Conservation (phyloP, 306 rosid genomes). For the Vachellia pachyceras region DNA sequence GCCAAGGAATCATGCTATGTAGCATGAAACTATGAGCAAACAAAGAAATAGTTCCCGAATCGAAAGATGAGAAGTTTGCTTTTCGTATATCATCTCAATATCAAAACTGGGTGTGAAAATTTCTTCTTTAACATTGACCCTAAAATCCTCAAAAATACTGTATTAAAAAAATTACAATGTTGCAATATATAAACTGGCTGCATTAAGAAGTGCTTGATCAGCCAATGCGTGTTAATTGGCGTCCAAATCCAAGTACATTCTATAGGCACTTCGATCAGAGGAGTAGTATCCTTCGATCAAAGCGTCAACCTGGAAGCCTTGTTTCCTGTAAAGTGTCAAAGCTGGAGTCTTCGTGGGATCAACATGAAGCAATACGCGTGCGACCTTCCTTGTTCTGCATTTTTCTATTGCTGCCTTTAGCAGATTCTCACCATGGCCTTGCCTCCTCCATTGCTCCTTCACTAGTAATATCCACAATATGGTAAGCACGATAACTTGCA, state of each 20-base stretch:
- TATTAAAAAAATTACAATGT: not conserved
- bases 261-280: conserved; percentile 73
- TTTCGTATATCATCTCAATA: not conserved
- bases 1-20: not conserved
- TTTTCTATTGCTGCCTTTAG: conserved; percentile 76
- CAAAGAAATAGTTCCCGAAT: not conserved
- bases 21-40: not conserved
- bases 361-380: conserved; percentile 80
- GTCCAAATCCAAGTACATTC: conserved; percentile 80
- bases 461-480: conserved; percentile 47
- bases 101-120: not conserved
- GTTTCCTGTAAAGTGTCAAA: conserved; percentile 72
- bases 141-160: not conserved
- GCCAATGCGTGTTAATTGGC: conserved; percentile 38
- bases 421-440: conserved; percentile 80
- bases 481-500: not conserved
- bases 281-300: conserved; percentile 79
- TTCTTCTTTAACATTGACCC: not conserved
- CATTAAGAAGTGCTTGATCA: not conserved
- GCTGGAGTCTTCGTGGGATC: conserved; percentile 80
- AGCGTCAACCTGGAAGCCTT: conserved; percentile 75
- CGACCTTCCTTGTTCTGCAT: conserved; percentile 73
- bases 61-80: not conserved
- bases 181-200: not conserved
- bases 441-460: conserved; percentile 78